Evolutionary conservation across 2,329 filamentous ascomycete species (phyloP), one percentile per base, ranked within the genome.

Genomic region (Pseudogymnoascus sp.): DNA sequence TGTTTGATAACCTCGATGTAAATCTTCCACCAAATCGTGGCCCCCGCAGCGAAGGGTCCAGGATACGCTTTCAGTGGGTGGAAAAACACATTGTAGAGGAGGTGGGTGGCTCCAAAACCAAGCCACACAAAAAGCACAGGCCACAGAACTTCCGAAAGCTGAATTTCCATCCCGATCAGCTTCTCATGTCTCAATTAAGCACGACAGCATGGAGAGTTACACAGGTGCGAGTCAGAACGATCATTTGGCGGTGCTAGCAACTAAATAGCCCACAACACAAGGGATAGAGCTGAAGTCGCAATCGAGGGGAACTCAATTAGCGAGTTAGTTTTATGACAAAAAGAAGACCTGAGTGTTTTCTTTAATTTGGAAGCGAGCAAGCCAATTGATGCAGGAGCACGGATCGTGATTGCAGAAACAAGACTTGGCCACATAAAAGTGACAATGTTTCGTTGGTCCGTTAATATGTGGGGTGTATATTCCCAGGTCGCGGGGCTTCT

Each of bases 11-110:
- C 49, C 25, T 55, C 49, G 3, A 33, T 33, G 12, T 60, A 60
- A 16, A 60, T 38, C 21, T 38, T 38, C 61, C 61, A 63, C 55
- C 58, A 63, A 23, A 35, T 61, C 9, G 58, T 61, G 61, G 61
- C 61, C 23, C 55, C 21, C 37, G 61, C 61, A 28, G 58, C 58
- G 11, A 28, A 37, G 14, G 61, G 61, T 11, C 61, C 61, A 5
- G 61, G 61, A 28, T 25, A 63, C 21, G 37, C 35, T 8, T 59
- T 59, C 58, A 63, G 33, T 28, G 61, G 61, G 14, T 63, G 61
- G 61, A 63, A 63, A 28, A 61, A 41, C 33, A 63, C 33, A 45
- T 63, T 63, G 59, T 63, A 63, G 33, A 63, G 14, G 33, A 63
- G 14, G 18, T 12, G 59, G 16, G n/a, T 28, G 6, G 23, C 5